Base-by-base conservation (phyloP, 192 early-diverging fungal genomes). In the Backusella mclennaniae region DNA sequence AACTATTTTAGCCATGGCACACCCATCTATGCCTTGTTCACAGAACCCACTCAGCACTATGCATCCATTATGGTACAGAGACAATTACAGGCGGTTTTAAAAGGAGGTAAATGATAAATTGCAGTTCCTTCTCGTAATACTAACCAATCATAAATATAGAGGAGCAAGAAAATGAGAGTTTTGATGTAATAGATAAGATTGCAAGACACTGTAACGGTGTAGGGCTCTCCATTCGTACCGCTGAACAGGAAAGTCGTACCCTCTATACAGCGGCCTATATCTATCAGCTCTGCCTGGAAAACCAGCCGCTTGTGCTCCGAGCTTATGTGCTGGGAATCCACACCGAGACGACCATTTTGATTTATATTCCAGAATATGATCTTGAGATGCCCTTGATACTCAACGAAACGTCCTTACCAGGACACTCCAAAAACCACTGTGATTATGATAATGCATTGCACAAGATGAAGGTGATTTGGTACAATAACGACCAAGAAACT, bases 361-460 rank as follows among this genome's bases (percentile, higher is more conserved):
- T 69, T 11, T 69, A 69, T 69, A 69, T 69, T 21, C 68, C 68
- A 11, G 68, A 69, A 38, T 69, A 26, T 41, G 68, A 69, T 41
- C 38, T 69, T 11, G 68, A 69, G 11, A 41, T 69, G 38, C 38
- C 68, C 15, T n/a, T 69, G n/a, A 38, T 69, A 41, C 35, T 69
- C 21, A 69, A 69, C 23, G 35, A 69, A 69, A 23, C 8, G 21
- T 69, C 68, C 0, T 14, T 69, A 39, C 68, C 68, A 23, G 68
- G 68, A 23, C 56, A 63, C 26, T 23, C 56, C 12, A 63, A 29
- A 29, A 38, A 21, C n/a, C 21, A 38, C 19, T 38, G 38, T 12
- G 38, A 69, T 5, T 69, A 69, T 21, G n/a, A 69, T 26, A 1
- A 8, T 39, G 38, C 36, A 19, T 23, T 69, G 23, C 35, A 69